Evolutionary conservation across 163 green algal genomes (phyloP).

Genomic region (Chloromonas sp.): DNA sequence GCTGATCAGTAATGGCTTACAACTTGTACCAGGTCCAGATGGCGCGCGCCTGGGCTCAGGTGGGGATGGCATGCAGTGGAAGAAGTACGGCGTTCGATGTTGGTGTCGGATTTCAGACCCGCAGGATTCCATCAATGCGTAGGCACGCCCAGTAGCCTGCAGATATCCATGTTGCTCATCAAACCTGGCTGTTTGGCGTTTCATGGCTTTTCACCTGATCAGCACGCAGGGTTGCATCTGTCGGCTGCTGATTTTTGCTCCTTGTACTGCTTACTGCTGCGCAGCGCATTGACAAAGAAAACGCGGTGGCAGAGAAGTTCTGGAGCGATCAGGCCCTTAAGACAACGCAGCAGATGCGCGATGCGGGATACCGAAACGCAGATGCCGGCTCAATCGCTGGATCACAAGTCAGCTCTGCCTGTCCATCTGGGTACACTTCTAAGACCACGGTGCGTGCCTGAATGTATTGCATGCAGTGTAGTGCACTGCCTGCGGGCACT

Average conservation of each 20-base stretch:
- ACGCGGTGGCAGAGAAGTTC: slow-evolving; percentile 20
- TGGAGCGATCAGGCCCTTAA: slow-evolving; percentile 15
- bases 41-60: slow-evolving; percentile 25
- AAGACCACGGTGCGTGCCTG: slow-evolving; percentile 19
- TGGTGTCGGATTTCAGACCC: too few relatives aligned
- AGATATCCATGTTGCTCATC: too few relatives aligned
- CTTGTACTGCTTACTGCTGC: background rate
- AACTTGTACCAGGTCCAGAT: slow-evolving; percentile 35
- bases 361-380: slow-evolving; percentile 2
- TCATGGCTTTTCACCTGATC: too few relatives aligned
- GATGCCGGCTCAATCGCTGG: background rate
- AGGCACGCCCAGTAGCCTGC: too few relatives aligned
- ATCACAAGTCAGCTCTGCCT: slow-evolving; percentile 9
- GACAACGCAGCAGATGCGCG: background rate
- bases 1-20: slow-evolving; percentile 18
- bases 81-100: background rate
- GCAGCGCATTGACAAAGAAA: slow-evolving; percentile 31
- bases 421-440: slow-evolving; percentile 20
- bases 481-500: background rate
- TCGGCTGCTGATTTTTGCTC: background rate
- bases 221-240: too few relatives aligned
- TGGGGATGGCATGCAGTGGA: background rate
- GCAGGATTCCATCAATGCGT: too few relatives aligned
- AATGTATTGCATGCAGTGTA: background rate
- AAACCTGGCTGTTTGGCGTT: too few relatives aligned